Evolutionary conservation across 306 rosid species (phyloP), one percentile per base, ranked within the genome.

Genomic region (Trifolium subterraneum): DNA sequence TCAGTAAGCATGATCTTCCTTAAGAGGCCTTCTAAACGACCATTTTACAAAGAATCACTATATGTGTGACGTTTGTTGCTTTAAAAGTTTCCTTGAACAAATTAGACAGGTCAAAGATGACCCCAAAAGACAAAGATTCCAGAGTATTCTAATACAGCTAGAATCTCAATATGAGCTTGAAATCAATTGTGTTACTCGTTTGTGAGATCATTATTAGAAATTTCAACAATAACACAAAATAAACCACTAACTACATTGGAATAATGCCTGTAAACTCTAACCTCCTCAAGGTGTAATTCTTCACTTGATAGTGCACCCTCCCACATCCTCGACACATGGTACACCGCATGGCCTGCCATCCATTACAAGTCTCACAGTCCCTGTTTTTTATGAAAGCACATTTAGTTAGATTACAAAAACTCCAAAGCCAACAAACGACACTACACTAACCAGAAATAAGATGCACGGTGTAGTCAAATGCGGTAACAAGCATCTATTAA

Each of bases 311-410:
- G 77, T 85, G 90, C 85, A 94, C 97, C 86, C 76, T 87, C 68
- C 98, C 98, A 65, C 93, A 86, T 72, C 98, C 97, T 73, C 68
- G 85, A 82, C 98, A 94, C 95, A 86, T 84, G 15, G 92, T 92
- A 75, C 97, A 91, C 38, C 84, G 88, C 87, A 94, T 68, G 42
- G 99, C 99, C 83, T 86, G 91, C 99, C 99, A 94, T 74, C 98
- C 98, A 62, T 82, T 92, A 86, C 99, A 94, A 39, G 96, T 84
- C 35, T 27, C 63, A 78, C 99, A 94, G 73, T 92, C 77, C 84
- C 99, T 94, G 89, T 75, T 61, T 47, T 85, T 23, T 22, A 80
- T 48, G 39, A 36, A 36, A 72, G 59, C 22, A 6, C 56, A 69
- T 74, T 75, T 69, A 70, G 80, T 79, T 19, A 72, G 80, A 66